A percentile compares a stretch with the other conserved stretches of the same genome.
phyloP scores from a whole-genome alignment of 805 yeast genomes.

The Barnettozyma sucrosica region DNA sequence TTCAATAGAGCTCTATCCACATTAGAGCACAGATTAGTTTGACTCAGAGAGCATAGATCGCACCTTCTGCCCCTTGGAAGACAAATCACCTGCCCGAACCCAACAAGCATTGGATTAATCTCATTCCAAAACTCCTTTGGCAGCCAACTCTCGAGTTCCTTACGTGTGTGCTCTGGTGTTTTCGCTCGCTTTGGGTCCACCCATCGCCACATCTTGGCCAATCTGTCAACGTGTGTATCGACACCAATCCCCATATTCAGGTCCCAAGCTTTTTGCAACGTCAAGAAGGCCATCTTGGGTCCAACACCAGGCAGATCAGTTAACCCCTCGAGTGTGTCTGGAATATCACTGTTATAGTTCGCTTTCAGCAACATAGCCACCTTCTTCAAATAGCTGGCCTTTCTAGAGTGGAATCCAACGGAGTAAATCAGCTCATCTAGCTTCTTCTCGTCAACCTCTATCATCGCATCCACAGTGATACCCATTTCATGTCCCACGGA shows the following conservation, averaged over 20 bases:
- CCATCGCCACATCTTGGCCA: slow-evolving; percentile 82
- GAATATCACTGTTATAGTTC: slow-evolving; percentile 61
- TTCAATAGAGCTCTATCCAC: slow-evolving; percentile 42
- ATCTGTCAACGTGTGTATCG: slow-evolving; percentile 82
- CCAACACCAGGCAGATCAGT: slow-evolving; percentile 85
- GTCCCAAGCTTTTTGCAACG: slow-evolving; percentile 80
- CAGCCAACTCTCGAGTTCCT: slow-evolving; percentile 65
- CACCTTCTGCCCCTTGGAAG: slow-evolving; percentile 66
- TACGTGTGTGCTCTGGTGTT: slow-evolving; percentile 74
- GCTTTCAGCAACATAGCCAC: slow-evolving; percentile 49
- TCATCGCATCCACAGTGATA: slow-evolving; percentile 49
- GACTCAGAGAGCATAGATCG: slow-evolving; percentile 58
- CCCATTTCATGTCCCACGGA: slow-evolving; percentile 44
- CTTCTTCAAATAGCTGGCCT: slow-evolving; percentile 62
- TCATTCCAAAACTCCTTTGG: slow-evolving; percentile 74
- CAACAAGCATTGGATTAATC: slow-evolving; percentile 81
- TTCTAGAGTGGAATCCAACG: slow-evolving; percentile 84
- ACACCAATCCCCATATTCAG: slow-evolving; percentile 83
- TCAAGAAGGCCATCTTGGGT: slow-evolving; percentile 86
- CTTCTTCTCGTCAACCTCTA: slow-evolving; percentile 43
- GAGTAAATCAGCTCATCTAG: slow-evolving; percentile 64
- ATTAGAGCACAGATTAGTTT: slow-evolving; percentile 50
- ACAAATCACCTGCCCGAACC: slow-evolving; percentile 90
- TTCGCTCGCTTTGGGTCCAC: slow-evolving; percentile 38
- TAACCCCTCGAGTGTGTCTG: slow-evolving; percentile 60